Conservation (phyloP, 1,284 basidiomycete species). For the Cutaneotrichosporon cutaneum region DNA sequence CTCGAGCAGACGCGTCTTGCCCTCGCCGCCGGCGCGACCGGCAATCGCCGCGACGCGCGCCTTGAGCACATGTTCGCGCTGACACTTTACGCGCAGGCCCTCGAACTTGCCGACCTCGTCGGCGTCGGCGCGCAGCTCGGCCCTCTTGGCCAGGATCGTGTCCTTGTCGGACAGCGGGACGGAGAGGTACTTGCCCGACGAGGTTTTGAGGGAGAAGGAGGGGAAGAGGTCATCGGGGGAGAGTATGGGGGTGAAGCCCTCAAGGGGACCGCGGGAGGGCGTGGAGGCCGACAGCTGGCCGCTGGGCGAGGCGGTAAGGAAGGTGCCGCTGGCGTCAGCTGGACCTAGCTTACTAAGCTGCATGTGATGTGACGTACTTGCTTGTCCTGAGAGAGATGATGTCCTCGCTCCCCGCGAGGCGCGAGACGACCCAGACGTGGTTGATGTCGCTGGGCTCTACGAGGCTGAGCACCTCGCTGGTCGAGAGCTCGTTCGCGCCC, state of each 20-base stretch:
- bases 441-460: conserved; percentile 55
- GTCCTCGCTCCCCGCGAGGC: conserved; percentile 55
- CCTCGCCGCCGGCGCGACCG: conserved; percentile 50
- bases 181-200: conserved; percentile 43
- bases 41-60: conserved; percentile 55
- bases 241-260: conserved; percentile 44
- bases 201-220: conserved; percentile 32
- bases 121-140: conserved; percentile 76
- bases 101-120: conserved; percentile 81
- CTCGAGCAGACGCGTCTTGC: conserved; percentile 59
- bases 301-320: conserved; percentile 49
- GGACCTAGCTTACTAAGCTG: background rate
- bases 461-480: conserved; percentile 41
- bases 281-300: conserved; percentile 46
- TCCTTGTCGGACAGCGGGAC: conserved; percentile 23
- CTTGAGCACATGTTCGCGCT: conserved; percentile 84
- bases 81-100: conserved; percentile 82
- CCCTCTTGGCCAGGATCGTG: conserved; percentile 38
- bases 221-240: conserved; percentile 34
- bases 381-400: conserved; percentile 53
- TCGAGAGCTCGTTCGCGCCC: conserved; percentile 44
- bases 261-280: conserved; percentile 51
- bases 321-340: conserved; percentile 42
- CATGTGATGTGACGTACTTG: conserved; percentile 34
- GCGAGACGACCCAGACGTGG: conserved; percentile 57